phyloP scores from a whole-genome alignment of 345 rosid species.

The Hypericum androsaemum region DNA sequence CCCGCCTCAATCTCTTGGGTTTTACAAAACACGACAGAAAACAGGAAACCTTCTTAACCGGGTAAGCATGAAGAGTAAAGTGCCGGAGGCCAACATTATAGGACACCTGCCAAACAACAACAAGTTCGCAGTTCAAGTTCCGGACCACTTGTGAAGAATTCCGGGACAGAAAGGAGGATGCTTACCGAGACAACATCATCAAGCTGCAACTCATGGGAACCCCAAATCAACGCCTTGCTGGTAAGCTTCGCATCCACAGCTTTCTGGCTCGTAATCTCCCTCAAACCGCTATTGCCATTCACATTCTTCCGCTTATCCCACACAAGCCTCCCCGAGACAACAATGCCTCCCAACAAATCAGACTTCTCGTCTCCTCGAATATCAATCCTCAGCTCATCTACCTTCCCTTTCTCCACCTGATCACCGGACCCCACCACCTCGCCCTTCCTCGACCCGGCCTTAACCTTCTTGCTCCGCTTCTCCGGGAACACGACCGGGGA shows the following conservation, averaged over 20 bases:
- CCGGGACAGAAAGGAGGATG: not conserved
- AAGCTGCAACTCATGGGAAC: conserved; percentile 59
- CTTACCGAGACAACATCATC: conserved; percentile 74
- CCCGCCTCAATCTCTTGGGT: conserved; percentile 69
- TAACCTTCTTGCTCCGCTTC: conserved; percentile 65
- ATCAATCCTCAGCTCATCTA: conserved; percentile 61
- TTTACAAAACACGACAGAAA: conserved; percentile 68
- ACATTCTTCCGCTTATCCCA: conserved; percentile 57
- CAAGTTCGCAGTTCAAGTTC: not conserved
- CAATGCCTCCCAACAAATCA: conserved; percentile 69
- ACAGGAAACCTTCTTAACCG: conserved; percentile 48
- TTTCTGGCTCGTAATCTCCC: conserved; percentile 35
- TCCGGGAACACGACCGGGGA: conserved; percentile 89
- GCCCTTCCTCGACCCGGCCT: conserved; percentile 39
- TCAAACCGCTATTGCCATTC: conserved; percentile 22
- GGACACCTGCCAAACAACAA: conserved; percentile 46
- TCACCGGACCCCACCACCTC: conserved; percentile 23
- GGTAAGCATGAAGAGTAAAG: conserved; percentile 87
- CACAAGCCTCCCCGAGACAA: conserved; percentile 63
- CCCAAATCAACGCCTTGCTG: conserved; percentile 78
- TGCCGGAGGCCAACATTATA: conserved; percentile 78
- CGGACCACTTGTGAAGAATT: not conserved
- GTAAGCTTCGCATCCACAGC: conserved; percentile 72
- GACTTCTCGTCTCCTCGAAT: conserved; percentile 79
- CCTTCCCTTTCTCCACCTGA: conserved; percentile 34